Evolutionary conservation across 106 monocot species (phyloP).

Genomic region (Apostasia shenzhenica): DNA sequence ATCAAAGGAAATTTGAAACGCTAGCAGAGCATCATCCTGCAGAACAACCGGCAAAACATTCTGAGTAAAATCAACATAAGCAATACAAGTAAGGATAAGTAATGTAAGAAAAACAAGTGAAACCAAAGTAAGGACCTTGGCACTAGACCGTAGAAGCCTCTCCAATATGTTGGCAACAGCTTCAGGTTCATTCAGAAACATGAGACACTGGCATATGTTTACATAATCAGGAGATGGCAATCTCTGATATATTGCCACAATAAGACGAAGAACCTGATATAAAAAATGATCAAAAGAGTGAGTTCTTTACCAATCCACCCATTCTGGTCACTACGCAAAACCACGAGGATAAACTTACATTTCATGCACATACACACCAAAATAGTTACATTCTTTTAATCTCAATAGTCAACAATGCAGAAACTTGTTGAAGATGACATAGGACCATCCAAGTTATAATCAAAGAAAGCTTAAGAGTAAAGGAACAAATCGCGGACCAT

Average conservation of each 20-base stretch:
- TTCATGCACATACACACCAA: too few relatives aligned
- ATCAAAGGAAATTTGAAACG: conserved; percentile 97
- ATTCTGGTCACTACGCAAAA: too few relatives aligned
- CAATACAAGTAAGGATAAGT: background rate
- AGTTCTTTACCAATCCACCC: too few relatives aligned
- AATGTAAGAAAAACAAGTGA: background rate
- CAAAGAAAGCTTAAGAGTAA: too few relatives aligned
- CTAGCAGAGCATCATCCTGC: conserved; percentile 91
- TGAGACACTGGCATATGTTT: conserved; percentile 93
- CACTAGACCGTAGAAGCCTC: conserved; percentile 67
- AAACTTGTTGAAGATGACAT: too few relatives aligned
- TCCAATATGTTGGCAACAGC: conserved; percentile 71
- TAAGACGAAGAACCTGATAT: conserved; percentile 72
- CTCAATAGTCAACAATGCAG: too few relatives aligned
- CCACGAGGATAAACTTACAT: too few relatives aligned
- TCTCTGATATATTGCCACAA: conserved; percentile 82
- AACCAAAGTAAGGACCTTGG: conserved; percentile 39
- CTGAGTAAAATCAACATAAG: too few relatives aligned
- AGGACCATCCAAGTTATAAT: too few relatives aligned
- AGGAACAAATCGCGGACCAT: too few relatives aligned
- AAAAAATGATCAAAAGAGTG: conserved; percentile 2
- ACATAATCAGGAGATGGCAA: conserved; percentile 90
- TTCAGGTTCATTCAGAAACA: conserved; percentile 90
- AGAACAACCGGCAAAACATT: conserved; percentile 9
- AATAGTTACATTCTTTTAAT: too few relatives aligned